phyloP scores from a whole-genome alignment of 805 yeast genomes.

The Saccharomycopsis fermentans region DNA sequence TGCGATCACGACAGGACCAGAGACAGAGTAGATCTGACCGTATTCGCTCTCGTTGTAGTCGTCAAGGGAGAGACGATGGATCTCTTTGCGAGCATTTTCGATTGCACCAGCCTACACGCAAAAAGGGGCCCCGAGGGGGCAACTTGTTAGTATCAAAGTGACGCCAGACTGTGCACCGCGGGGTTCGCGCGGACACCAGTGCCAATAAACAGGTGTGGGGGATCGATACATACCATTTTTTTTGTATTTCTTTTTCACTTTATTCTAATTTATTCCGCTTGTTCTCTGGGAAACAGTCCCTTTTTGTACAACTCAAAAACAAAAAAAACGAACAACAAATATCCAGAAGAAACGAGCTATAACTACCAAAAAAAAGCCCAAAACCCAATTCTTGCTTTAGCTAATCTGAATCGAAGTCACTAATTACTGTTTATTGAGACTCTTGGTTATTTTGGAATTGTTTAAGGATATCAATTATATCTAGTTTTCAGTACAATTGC shows the following conservation, averaged over 20 bases:
- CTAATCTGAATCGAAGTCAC: too few relatives aligned
- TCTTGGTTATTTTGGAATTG: background rate
- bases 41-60: constrained; percentile 65
- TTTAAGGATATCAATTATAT: background rate
- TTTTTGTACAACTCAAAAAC: background rate
- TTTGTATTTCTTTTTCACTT: background rate
- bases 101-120: constrained; percentile 74
- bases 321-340: background rate
- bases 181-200: too few relatives aligned
- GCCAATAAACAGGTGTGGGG: too few relatives aligned
- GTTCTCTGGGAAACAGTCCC: background rate
- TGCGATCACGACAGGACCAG: constrained; percentile 97
- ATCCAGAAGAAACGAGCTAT: too few relatives aligned
- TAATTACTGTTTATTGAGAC: background rate
- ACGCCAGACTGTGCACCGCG: background rate
- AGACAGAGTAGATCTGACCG: constrained; percentile 87
- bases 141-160: background rate
- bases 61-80: constrained; percentile 75
- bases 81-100: constrained; percentile 92
- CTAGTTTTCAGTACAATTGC: background rate
- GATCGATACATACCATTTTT: background rate
- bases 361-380: background rate
- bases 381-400: background rate
- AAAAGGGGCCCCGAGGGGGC: background rate
- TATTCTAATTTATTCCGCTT: too few relatives aligned